A percentile compares a stretch with the other conserved stretches of the same genome.
Conservation (phyloP, 2,329 filamentous ascomycete genomes). For the Fusarium secorum region DNA sequence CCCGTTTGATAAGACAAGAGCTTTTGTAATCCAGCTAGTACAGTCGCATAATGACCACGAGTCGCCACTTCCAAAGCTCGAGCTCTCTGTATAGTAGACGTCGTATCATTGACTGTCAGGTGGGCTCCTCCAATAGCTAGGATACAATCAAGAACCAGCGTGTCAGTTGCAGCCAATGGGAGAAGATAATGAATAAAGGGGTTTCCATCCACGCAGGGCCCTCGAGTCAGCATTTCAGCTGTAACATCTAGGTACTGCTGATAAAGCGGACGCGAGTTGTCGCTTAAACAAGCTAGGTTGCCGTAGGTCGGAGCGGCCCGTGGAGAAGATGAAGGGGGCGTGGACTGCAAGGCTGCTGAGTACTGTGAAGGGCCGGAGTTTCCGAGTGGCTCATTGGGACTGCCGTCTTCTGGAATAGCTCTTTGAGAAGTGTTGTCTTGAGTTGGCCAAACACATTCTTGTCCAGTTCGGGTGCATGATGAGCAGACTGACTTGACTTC, state of each 20-base stretch:
- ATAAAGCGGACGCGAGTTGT: constrained; percentile 1
- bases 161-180: background rate
- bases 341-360: background rate
- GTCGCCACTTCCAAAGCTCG: background rate
- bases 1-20: background rate
- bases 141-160: constrained; percentile 1
- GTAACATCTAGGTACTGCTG: constrained; percentile 4
- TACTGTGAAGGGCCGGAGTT: too few relatives aligned
- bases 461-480: background rate
- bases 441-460: constrained; percentile 5
- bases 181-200: constrained; percentile 10
- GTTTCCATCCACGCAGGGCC: background rate
- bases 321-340: background rate
- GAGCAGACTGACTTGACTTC: constrained; percentile 4
- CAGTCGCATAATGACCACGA: background rate
- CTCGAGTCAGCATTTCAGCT: constrained; percentile 3
- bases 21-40: background rate
- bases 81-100: background rate
- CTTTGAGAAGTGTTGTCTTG: background rate
- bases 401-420: fast-evolving
- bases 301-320: background rate
- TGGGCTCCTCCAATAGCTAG: constrained; percentile 14
- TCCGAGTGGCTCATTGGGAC: background rate
- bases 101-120: background rate
- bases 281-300: constrained; percentile 3